A percentile compares a stretch with the other conserved stretches of the same genome.
Evolutionary conservation across 2,329 filamentous ascomycete genomes (phyloP).

Genomic region (Neofusicoccum cordaticola): DNA sequence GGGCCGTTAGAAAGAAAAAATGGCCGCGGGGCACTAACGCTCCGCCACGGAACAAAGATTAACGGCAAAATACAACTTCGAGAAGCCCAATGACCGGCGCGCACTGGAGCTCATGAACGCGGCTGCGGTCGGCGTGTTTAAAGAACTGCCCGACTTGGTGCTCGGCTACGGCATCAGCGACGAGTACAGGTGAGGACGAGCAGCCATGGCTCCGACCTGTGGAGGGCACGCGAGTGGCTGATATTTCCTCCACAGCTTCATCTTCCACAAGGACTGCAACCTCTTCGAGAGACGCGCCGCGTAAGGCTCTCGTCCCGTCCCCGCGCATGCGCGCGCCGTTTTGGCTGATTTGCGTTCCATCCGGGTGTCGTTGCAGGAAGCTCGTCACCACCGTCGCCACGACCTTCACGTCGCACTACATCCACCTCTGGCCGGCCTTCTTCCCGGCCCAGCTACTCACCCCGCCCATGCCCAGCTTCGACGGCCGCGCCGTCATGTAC

Average conservation of each 20-base stretch:
- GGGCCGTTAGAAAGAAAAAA: background rate
- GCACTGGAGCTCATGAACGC: slow-evolving; percentile 93
- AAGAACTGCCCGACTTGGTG: slow-evolving; percentile 77
- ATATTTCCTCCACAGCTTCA: slow-evolving; percentile 58
- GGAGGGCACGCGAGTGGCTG: background rate
- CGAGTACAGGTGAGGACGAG: slow-evolving; percentile 64
- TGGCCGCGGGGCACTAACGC: slow-evolving; percentile 9
- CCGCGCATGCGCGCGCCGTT: no score
- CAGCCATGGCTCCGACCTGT: background rate
- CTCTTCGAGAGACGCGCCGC: slow-evolving; percentile 84
- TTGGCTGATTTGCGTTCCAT: background rate
- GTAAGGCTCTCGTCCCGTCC: slow-evolving; percentile 39
- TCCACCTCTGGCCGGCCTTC: slow-evolving; percentile 72
- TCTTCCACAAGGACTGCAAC: slow-evolving; percentile 77
- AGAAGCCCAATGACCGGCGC: slow-evolving; percentile 87
- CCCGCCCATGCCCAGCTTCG: slow-evolving; percentile 80
- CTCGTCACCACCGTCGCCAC: slow-evolving; percentile 87
- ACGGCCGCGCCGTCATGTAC: slow-evolving; percentile 87
- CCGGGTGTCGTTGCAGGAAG: slow-evolving; percentile 58
- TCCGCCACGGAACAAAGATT: slow-evolving; percentile 53
- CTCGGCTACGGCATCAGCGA: slow-evolving; percentile 93
- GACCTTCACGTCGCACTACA: slow-evolving; percentile 89
- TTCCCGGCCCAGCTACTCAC: slow-evolving; percentile 71
- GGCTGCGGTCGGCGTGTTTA: slow-evolving; percentile 80
- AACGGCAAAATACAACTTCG: slow-evolving; percentile 77